A percentile compares a stretch with the other conserved stretches of the same genome.
Evolutionary conservation across 148 eudicot genomes (phyloP).

Genomic region (Silene uniflora): DNA sequence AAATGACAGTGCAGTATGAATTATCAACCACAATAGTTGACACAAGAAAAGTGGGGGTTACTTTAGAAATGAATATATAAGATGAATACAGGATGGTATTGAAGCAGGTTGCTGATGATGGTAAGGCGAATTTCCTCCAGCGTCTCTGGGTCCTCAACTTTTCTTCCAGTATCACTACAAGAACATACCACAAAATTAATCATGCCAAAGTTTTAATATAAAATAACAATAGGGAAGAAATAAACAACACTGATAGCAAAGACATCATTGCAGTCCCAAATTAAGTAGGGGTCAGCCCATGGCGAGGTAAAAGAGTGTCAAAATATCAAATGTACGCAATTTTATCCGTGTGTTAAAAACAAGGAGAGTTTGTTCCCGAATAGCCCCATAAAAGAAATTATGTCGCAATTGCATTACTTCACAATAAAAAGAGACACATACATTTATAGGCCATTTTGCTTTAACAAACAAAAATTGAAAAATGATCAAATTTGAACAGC

Average conservation of each 20-base stretch:
- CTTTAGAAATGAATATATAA: not conserved
- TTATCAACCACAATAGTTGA: not conserved
- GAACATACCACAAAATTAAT: constrained; percentile 12
- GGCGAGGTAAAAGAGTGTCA: not conserved
- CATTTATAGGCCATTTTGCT: not conserved
- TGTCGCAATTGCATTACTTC: not conserved
- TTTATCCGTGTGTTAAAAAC: not conserved
- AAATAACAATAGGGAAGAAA: not conserved
- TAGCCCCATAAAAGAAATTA: not conserved
- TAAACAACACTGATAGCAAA: not conserved
- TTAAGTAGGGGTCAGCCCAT: not conserved
- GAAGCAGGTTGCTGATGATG: constrained; percentile 77
- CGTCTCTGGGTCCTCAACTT: constrained; percentile 88
- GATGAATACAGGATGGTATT: constrained; percentile 80
- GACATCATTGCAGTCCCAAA: not conserved
- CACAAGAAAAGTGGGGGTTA: not conserved
- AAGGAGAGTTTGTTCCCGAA: not conserved
- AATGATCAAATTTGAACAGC: not conserved
- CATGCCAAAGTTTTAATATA: not conserved
- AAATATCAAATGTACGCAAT: not conserved
- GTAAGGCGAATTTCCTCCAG: constrained; percentile 95
- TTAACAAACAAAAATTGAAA: not conserved
- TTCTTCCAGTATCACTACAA: constrained; percentile 79
- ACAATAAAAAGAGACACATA: too few species aligned
- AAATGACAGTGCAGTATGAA: constrained; percentile 10